Percentiles rank a stretch among this genome's conserved stretches.
Evolutionary conservation across 2,329 filamentous ascomycete genomes (phyloP).

Genomic region (Hortaea sp.): DNA sequence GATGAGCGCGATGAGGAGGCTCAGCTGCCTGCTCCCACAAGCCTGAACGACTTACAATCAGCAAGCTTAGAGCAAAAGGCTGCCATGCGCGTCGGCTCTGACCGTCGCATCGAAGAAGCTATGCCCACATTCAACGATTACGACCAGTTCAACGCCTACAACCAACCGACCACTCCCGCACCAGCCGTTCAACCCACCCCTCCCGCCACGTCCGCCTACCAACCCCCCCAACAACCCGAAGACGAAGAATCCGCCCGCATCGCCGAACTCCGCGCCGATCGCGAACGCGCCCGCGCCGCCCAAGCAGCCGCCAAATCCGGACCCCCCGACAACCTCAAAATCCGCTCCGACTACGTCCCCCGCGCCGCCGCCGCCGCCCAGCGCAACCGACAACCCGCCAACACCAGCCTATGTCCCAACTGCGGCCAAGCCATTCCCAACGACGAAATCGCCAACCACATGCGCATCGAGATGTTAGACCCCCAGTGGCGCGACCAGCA

Average conservation of each 20-base stretch:
- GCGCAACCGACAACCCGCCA: slow-evolving; percentile 40
- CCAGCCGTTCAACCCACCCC: slow-evolving; percentile 19
- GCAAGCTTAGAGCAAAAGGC: slow-evolving; percentile 93
- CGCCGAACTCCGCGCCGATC: slow-evolving; percentile 26
- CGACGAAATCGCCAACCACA: slow-evolving; percentile 81
- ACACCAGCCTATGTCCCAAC: slow-evolving; percentile 77
- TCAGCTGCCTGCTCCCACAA: slow-evolving; percentile 79
- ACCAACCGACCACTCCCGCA: slow-evolving; percentile 13
- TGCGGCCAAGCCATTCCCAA: slow-evolving; percentile 84
- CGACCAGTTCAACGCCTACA: slow-evolving; percentile 28
- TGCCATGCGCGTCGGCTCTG: slow-evolving; percentile 71
- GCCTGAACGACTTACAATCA: slow-evolving; percentile 82
- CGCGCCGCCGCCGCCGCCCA: slow-evolving; percentile 53
- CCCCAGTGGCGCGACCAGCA: slow-evolving; percentile 94
- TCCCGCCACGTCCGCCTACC: slow-evolving; percentile 7
- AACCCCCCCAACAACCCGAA: slow-evolving; percentile 10
- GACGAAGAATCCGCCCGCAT: slow-evolving; percentile 11
- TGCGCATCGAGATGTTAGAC: slow-evolving; percentile 89
- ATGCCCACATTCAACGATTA: slow-evolving; percentile 64
- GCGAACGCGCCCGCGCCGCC: slow-evolving; percentile 60
- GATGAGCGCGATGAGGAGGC: slow-evolving; percentile 77
- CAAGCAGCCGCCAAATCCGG: slow-evolving; percentile 60
- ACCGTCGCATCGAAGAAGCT: slow-evolving; percentile 85
- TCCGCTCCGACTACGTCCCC: slow-evolving; percentile 86
- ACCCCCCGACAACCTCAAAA: slow-evolving; percentile 63